Base-by-base conservation (phyloP, 2,329 filamentous ascomycete species). In the Paecilomyces niveus region DNA sequence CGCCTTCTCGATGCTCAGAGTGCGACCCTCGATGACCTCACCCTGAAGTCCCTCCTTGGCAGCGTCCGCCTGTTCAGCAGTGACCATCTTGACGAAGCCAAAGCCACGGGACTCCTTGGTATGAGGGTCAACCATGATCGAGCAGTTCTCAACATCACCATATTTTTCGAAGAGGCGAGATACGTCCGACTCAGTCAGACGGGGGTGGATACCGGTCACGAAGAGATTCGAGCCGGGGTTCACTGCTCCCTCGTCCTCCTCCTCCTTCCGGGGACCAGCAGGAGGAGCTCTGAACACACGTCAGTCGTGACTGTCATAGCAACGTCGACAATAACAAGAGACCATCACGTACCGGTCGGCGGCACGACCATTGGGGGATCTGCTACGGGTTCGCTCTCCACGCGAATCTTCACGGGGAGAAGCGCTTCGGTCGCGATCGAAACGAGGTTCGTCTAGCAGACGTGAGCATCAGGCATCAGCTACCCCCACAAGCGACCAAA, bases 61-160 rank as follows among this genome's bases (percentile, higher is more conserved):
- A 66, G 94, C 92, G 76, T 99, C 94, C 64, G 94, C 94, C 77
- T 96, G 90, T 58, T 97, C 93, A 54, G 90, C 85, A 59, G 91
- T 95, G 61, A 92, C 87, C 93, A 99, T 97, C 82, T 99, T 97
- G 74, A 99, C 94, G 80, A 99, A 99, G 58, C 94, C 94, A 66
- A 99, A 99, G 65, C 94, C 94, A 77, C 94, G 94, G 67, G 93
- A 97, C 78, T 99, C 94, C 80, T 96, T 96, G 71, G 90, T 95
- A 78, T 99, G 94, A 62, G 94, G 94, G 73, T 99, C 94, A 71
- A 93, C 87, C 94, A 99, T 99, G 80, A 99, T 99, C 76, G 97
- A 95, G 81, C 93, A 97, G 80, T 95, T 97, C 80, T 97, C 93
- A 56, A 99, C 94, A 73, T 96, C 92, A 67, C 94, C 94, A 71